phyloP scores from a whole-genome alignment of 441 rosid genomes.

The Pelargonium fulgidum region DNA sequence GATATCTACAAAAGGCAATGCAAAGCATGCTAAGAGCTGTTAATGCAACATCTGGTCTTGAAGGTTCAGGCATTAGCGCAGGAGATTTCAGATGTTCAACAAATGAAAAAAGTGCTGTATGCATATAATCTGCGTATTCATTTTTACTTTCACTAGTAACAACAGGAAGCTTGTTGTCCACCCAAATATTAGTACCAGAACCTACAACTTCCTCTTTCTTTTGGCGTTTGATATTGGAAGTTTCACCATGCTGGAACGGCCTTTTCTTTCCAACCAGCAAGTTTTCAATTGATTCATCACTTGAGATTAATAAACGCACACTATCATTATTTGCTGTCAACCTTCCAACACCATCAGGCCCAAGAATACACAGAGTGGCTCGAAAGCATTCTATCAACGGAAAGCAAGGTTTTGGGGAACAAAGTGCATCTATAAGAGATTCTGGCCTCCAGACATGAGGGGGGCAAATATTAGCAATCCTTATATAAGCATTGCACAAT shows the following conservation, averaged over 20 bases:
- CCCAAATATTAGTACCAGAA: slow-evolving; percentile 28
- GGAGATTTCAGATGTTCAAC: slow-evolving; percentile 57
- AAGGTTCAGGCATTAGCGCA: slow-evolving; percentile 33
- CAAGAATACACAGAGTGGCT: slow-evolving; percentile 55
- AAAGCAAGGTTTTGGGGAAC: slow-evolving; percentile 63
- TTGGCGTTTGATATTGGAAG: slow-evolving; percentile 49
- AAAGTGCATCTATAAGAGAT: slow-evolving; percentile 53
- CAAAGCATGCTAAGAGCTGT: slow-evolving; percentile 85
- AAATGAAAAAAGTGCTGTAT: slow-evolving; percentile 45
- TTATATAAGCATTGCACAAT: slow-evolving; percentile 59
- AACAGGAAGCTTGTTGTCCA: slow-evolving; percentile 31
- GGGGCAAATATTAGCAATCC: slow-evolving; percentile 73
- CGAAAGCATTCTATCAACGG: slow-evolving; percentile 68
- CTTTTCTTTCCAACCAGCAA: slow-evolving; percentile 61
- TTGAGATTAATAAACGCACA: slow-evolving; percentile 25
- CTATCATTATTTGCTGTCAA: slow-evolving; percentile 27
- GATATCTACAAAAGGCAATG: slow-evolving; percentile 58
- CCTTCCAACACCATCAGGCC: slow-evolving; percentile 46
- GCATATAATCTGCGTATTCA: slow-evolving; percentile 51
- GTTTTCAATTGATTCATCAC: slow-evolving; percentile 32
- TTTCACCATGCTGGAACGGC: slow-evolving; percentile 36
- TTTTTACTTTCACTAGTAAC: slow-evolving; percentile 41
- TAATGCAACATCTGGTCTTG: slow-evolving; percentile 52
- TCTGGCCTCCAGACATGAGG: slow-evolving; percentile 82
- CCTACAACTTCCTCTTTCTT: slow-evolving; percentile 45